Evolutionary conservation across 495 filamentous ascomycete genomes (phyloP), one percentile per base, ranked within the genome.

Genomic region (Podospora conica): DNA sequence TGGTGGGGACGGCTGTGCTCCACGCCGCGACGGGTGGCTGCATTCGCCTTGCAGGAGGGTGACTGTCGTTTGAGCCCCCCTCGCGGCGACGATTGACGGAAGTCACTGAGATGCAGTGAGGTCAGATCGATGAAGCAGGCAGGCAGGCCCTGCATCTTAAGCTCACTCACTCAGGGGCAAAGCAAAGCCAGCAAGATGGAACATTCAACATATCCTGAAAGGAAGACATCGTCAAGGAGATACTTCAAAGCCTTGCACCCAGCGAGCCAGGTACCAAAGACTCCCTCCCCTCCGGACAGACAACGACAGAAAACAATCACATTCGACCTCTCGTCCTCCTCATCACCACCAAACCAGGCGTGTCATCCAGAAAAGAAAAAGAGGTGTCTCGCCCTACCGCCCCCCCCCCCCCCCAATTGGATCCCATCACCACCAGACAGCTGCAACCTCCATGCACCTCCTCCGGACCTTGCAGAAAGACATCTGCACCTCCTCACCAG

Each of bases 11-110:
- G 66, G 48, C 55, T 72, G 68, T n/a, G n/a, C n/a, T n/a, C n/a
- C 68, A 66, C n/a, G 64, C 60, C 68, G 62, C 40, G 12, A 31
- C 75, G 78, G 79, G 63, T 73, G 71, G 64, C 68, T 73, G 76
- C 78, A 80, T 78, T 79, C 78, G 79, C 65, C 63, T 64, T 48
- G 40, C 40, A 48, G 40, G 40, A 48, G 7, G 40, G 66, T 70
- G 73, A 67, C 77, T 80, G 79, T n/a, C n/a, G n/a, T 80, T 81
- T 80, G 79, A 77, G 78, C 77, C 65, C 78, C 76, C 73, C 66
- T 74, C 66, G 66, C 63, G 21, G 12, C 55, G 20, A 55, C 23
- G 53, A 55, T 8, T 8, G 24, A 56, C 25, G 18, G n/a, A n/a
- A n/a, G n/a, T n/a, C n/a, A n/a, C n/a, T n/a, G n/a, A n/a, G n/a